phyloP scores from a whole-genome alignment of 306 rosid species.

The Sindora glabra region DNA sequence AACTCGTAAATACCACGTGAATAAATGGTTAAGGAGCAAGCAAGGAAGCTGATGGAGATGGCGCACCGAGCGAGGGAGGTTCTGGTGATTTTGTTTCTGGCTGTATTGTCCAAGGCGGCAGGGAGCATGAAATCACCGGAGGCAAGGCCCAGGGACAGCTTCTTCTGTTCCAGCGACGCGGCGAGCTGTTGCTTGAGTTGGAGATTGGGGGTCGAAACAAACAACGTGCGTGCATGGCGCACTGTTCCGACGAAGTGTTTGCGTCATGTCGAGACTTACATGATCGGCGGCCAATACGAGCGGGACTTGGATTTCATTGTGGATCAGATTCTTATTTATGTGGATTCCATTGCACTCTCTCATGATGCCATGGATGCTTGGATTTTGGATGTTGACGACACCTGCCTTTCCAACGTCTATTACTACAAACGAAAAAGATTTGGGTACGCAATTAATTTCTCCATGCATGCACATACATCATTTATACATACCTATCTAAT shows the following conservation, averaged over 20 bases:
- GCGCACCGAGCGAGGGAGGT: too few relatives aligned
- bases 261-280: conserved; percentile 32
- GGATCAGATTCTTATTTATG: conserved; percentile 27
- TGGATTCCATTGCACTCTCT: conserved; percentile 1
- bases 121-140: too few relatives aligned
- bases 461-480: too few relatives aligned
- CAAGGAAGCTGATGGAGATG: too few relatives aligned
- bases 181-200: conserved; percentile 40
- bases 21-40: too few relatives aligned
- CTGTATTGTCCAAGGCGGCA: too few relatives aligned
- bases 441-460: too few relatives aligned
- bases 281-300: conserved; percentile 48
- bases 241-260: conserved; percentile 42
- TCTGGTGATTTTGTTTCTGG: too few relatives aligned
- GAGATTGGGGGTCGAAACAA: conserved; percentile 53
- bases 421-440: conserved; percentile 41
- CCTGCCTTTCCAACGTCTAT: conserved; percentile 47
- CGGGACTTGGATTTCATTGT: conserved; percentile 28
- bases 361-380: conserved; percentile 43
- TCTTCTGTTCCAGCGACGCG: too few relatives aligned
- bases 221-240: conserved; percentile 45
- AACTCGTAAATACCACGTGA: too few relatives aligned
- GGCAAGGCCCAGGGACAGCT: too few relatives aligned
- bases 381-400: conserved; percentile 59
- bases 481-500: too few relatives aligned